phyloP scores from a whole-genome alignment of 2,329 filamentous ascomycete genomes.

The Apiospora hydei region DNA sequence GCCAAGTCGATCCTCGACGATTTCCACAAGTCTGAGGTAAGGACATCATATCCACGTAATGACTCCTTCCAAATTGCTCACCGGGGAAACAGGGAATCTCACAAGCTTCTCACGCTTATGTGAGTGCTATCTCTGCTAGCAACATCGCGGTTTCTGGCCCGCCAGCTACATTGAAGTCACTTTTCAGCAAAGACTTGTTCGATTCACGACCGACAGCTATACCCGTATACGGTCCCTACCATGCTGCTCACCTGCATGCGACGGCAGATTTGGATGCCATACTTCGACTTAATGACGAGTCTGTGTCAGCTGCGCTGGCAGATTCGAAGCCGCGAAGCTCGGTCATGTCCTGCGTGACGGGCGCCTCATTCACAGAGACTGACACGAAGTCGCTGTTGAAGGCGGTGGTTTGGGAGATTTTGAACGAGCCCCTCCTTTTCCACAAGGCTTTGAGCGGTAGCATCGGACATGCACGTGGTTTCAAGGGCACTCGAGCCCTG shows the following conservation, averaged over 20 bases:
- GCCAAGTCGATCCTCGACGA: constrained; percentile 58
- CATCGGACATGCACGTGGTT: constrained; percentile 49
- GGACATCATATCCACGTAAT: constrained; percentile 30
- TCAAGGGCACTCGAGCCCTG: constrained; percentile 49
- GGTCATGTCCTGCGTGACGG: constrained; percentile 60
- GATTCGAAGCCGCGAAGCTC: constrained; percentile 53
- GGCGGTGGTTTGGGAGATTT: constrained; percentile 55
- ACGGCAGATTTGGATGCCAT: constrained; percentile 52
- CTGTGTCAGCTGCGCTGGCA: constrained; percentile 48
- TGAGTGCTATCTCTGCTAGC: constrained; percentile 58
- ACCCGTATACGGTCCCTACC: constrained; percentile 64
- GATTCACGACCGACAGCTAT: constrained; percentile 54
- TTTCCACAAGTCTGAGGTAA: constrained; percentile 65
- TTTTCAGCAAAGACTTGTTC: constrained; percentile 50
- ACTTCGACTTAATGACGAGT: constrained; percentile 51
- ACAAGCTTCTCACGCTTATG: constrained; percentile 55
- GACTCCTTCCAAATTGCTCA: not conserved
- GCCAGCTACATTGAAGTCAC: constrained; percentile 53
- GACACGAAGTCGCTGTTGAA: constrained; percentile 52
- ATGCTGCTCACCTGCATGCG: constrained; percentile 61
- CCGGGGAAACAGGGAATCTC: constrained; percentile 46
- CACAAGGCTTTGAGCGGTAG: constrained; percentile 57
- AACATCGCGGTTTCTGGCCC: constrained; percentile 63
- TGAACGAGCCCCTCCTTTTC: constrained; percentile 58
- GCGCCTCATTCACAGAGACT: constrained; percentile 48